Base-by-base conservation (phyloP, 495 filamentous ascomycete genomes). In the Penicillium antarcticum region DNA sequence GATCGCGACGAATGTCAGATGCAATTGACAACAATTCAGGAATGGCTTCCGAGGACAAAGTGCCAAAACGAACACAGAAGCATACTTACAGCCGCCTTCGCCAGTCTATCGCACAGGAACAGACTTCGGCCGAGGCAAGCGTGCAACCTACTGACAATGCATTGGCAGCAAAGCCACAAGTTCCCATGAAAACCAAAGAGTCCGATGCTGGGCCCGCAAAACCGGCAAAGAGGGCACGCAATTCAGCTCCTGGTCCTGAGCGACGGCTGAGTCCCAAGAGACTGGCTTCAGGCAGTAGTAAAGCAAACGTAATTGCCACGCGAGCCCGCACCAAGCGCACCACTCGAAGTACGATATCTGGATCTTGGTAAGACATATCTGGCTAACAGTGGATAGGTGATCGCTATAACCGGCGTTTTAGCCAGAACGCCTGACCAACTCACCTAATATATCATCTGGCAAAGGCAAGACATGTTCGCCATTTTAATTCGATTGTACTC, bases 331-430 rank as follows among this genome's bases (percentile, higher is more conserved):
- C 53, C 9, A 58, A 52, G 16, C 58, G 68, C 14, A 60, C 48
- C 19, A 56, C 65, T 37, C 54, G 65, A 59, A 62, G 68, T 70
- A 64, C 39, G 51, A 16, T 31, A 2, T 5, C 17, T 16, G 9
- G 19, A 8, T 1, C 10, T 6, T 33, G 4, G 19, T 13, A n/a
- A 16, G 10, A 6, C 7, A 23, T 37, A 10, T 17, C 38, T 36
- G 53, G 47, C 57, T 58, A 24, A 63, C 26, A 14, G 5, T 37
- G 11, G 1, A 13, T 17, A 74, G 70, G 67, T 13, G 65, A 69
- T 5, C 61, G 58, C 19, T 74, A 74, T 47, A 66, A 52, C 23
- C 63, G 63, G 31, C 69, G 68, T 1, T 74, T 73, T 40, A 64
- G 51, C 14, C 52, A 62, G 33, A 57, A 58, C 10, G 46, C 36